These are phyloP conservation scores for Cercospora nicotianae DNA, from an alignment of 2,329 filamentous ascomycete genomes.

Conservation along the genomic window DNA sequence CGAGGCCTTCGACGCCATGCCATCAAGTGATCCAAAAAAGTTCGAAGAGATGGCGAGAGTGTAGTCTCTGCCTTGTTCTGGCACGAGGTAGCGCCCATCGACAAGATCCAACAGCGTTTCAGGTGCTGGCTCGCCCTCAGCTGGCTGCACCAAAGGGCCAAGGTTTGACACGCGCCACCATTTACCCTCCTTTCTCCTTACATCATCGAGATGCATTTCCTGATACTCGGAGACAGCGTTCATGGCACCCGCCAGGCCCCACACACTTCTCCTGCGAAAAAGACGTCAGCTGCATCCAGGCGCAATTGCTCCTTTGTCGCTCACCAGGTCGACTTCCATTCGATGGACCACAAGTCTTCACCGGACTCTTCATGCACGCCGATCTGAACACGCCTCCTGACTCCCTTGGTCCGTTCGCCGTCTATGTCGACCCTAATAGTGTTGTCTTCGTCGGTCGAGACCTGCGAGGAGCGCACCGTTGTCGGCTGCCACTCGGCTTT, in stretches of 20 bases:
- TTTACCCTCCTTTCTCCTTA: constrained; percentile 1
- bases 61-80: constrained; percentile 3
- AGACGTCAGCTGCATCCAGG: not conserved
- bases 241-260: not conserved
- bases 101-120: not conserved
- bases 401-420: not conserved
- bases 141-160: not conserved
- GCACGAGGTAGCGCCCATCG: not conserved
- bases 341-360: not conserved
- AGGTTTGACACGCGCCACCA: constrained; percentile 2
- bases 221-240: not conserved
- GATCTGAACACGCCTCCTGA: not conserved
- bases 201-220: not conserved
- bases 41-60: not conserved
- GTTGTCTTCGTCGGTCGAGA: not conserved
- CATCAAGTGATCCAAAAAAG: not conserved
- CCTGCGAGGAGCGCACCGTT: not conserved
- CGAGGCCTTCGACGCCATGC: not conserved
- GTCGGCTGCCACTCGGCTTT: constrained; percentile 4
- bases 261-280: not conserved
- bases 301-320: not conserved
- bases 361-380: not conserved
- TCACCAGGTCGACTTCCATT: constrained; percentile 6
- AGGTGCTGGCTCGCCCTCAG: not conserved
- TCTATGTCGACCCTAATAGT: not conserved